Evolutionary conservation across 1,284 basidiomycete species (phyloP).

Genomic region (Rhodotorula sp.): DNA sequence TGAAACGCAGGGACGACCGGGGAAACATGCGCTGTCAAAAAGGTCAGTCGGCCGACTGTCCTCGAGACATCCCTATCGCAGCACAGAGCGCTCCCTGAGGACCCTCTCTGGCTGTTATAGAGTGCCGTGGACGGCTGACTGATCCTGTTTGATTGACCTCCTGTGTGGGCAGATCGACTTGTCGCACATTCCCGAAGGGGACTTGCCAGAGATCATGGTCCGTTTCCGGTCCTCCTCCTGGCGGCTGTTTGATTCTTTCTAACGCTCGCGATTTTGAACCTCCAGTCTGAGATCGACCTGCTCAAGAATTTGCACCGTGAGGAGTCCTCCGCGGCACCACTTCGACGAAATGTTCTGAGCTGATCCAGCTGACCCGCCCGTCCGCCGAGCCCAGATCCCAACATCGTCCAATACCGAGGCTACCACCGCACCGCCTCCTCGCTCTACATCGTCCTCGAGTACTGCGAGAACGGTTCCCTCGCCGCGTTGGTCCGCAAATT

Average conservation of each 20-base stretch:
- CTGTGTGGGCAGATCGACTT: constrained; percentile 57
- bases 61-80: too few species aligned
- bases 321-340: background rate
- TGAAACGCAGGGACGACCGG: constrained; percentile 37
- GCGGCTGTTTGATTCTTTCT: background rate
- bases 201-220: constrained; percentile 96
- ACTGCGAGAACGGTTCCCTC: constrained; percentile 96
- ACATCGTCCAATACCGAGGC: constrained; percentile 98
- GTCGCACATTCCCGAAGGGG: constrained; percentile 84
- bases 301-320: constrained; percentile 82
- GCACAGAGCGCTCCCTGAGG: too few species aligned
- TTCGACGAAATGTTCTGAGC: background rate
- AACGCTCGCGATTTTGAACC: background rate
- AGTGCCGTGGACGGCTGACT: too few species aligned
- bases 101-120: too few species aligned
- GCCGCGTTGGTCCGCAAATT: constrained; percentile 94
- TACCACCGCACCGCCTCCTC: constrained; percentile 92
- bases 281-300: constrained; percentile 89
- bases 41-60: constrained; percentile 8
- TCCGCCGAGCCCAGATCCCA: too few species aligned
- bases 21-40: constrained; percentile 48
- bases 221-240: constrained; percentile 44
- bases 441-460: constrained; percentile 96
- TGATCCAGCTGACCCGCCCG: too few species aligned
- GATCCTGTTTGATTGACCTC: too few species aligned